Conservation (phyloP, 2,329 filamentous ascomycete genomes). For the Juglanconis sp. region DNA sequence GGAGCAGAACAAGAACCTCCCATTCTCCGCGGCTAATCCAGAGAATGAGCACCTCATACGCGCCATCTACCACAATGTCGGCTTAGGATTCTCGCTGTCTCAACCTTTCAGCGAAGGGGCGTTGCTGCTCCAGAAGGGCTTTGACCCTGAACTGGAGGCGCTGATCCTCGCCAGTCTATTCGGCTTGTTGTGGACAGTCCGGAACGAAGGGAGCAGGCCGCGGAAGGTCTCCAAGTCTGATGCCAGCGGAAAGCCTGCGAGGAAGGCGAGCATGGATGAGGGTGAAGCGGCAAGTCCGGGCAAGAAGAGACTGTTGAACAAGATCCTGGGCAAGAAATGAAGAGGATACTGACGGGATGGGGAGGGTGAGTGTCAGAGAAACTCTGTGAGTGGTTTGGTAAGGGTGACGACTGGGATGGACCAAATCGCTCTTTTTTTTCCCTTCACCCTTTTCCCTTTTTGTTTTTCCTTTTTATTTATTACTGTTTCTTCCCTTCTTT, state of each 20-base stretch:
- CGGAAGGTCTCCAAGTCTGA: conserved; percentile 11
- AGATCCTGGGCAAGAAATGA: conserved; percentile 16
- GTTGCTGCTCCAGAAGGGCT: conserved; percentile 4
- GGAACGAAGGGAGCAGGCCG: conserved; percentile 7
- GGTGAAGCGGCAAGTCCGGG: neutral
- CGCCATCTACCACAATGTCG: conserved; percentile 19
- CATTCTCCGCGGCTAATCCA: neutral
- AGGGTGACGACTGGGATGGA: too few relatives aligned
- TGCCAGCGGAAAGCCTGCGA: neutral
- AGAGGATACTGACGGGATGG: neutral
- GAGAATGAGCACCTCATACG: conserved; percentile 7
- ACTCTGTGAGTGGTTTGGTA: too few relatives aligned
- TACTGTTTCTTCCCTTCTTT: neutral
- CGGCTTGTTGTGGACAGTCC: conserved; percentile 13
- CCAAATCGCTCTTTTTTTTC: too few relatives aligned
- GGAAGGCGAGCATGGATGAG: conserved; percentile 6
- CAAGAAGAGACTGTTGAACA: conserved; percentile 9
- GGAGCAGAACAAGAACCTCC: neutral
- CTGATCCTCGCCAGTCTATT: conserved; percentile 16
- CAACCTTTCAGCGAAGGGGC: conserved; percentile 17
- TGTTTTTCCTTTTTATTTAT: neutral
- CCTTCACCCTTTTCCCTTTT: neutral
- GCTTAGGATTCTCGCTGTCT: conserved; percentile 13
- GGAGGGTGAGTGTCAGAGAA: too few relatives aligned
- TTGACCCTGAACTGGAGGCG: conserved; percentile 15